Evolutionary conservation across 2,329 filamentous ascomycete species (phyloP).

Genomic region (Cryphonectria nitschkei): DNA sequence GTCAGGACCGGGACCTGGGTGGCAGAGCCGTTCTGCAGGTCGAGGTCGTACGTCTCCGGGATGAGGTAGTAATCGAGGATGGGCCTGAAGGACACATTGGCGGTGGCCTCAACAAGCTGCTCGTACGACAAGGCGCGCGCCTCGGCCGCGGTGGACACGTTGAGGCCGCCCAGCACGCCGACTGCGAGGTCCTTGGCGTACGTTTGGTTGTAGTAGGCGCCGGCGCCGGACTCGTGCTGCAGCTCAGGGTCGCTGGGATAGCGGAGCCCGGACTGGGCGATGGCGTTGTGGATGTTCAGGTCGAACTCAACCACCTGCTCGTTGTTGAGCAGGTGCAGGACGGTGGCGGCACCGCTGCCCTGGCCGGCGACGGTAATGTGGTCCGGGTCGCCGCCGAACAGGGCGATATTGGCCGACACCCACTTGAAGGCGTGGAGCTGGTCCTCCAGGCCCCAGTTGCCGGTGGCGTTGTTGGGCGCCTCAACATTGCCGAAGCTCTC

Average conservation of each 20-base stretch:
- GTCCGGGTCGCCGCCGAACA: slow-evolving; percentile 70
- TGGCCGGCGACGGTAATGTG: slow-evolving; percentile 71
- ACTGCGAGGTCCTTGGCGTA: background rate
- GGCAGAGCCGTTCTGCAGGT: slow-evolving; percentile 6
- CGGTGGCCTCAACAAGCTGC: slow-evolving; percentile 1
- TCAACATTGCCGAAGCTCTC: background rate
- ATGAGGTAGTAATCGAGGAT: slow-evolving; percentile 11
- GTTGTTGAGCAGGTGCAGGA: slow-evolving; percentile 11
- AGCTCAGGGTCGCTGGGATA: background rate
- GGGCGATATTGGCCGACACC: slow-evolving; percentile 66
- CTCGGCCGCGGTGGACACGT: slow-evolving; percentile 4
- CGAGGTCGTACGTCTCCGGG: background rate
- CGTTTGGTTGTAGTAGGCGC: slow-evolving; percentile 4
- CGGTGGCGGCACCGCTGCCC: slow-evolving; percentile 64
- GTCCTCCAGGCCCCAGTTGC: slow-evolving; percentile 73
- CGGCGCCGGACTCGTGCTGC: slow-evolving; percentile 1
- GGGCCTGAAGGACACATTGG: background rate
- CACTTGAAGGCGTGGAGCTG: slow-evolving; percentile 71
- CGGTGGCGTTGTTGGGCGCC: slow-evolving; percentile 37
- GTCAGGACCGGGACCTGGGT: slow-evolving; percentile 2
- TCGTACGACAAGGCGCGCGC: slow-evolving; percentile 12
- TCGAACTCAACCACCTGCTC: background rate
- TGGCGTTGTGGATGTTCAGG: slow-evolving; percentile 3
- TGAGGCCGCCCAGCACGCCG: background rate
- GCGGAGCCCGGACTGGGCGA: slow-evolving; percentile 10